Evolutionary conservation across 768 basidiomycete species (phyloP), one percentile per base, ranked within the genome.

Genomic region (Podaxis sp.): DNA sequence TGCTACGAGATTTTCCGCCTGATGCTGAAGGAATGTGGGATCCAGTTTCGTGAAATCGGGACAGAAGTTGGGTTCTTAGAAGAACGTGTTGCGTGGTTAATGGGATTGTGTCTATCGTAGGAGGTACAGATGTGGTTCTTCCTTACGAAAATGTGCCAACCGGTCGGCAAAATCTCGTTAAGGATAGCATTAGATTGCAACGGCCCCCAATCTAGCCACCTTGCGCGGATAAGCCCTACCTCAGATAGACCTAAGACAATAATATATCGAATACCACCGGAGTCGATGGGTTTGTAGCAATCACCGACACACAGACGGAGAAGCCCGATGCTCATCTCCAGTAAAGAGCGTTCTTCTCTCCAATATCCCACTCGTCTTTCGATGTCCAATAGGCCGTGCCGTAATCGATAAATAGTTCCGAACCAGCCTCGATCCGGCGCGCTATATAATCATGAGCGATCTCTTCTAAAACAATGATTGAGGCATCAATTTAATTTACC

Each of bases 401-500:
- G 63, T 89, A 89, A 64, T 88, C 73, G 61, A 89, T 80, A 38
- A 84, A 72, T 2, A 89, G 65, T 64, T 89, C 86, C 7, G 79
- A 75, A 2, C 80, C 82, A 2, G 74, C 67, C 22, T 71, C 61
- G 3, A 86, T 71, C 13, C 69, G 63, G n/a, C 73, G 72, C 11
- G 59, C 85, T 86, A 22, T 11, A 25, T 6, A 40, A 11, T 7
- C 19, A n/a, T 50, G 15, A n/a, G 52, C 2, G 8, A 8, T 33
- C 25, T 36, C 29, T 46, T 25, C 29, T 9, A 54, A 55, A 43
- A 37, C 27, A 29, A 22, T 12, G 60, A 60, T 7, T 17, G 64
- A 36, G 22, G 24, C 33, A 38, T 36, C 27, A 17, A 43, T 27
- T 15, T 12, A 37, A 3, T 82, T 73, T 62, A 87, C 87, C 61